Evolutionary conservation across 2,329 filamentous ascomycete genomes (phyloP), one percentile per base, ranked within the genome.

Genomic region (Pyrenophora seminiperda): DNA sequence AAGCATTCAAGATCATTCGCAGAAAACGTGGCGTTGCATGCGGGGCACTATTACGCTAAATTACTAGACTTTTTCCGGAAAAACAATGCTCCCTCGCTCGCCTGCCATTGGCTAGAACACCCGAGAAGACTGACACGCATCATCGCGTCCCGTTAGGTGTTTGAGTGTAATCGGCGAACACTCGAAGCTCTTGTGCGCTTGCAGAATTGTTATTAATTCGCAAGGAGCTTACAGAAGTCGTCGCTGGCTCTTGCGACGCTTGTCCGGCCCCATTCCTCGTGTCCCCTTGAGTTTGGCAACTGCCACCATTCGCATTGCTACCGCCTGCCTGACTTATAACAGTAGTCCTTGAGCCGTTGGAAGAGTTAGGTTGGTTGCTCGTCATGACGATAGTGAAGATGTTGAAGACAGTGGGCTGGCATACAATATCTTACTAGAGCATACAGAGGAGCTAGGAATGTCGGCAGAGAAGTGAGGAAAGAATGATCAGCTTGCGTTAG

Each of bases 31-130:
- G 39, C 11, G 27, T 20, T 39, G 37, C 37, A 41, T 41, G 39
- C 39, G 27, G 39, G 39, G 39, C 39, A 41, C 24, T 41, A 14
- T 15, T 31, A 32, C 30, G 30, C 30, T 30, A 22, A 27, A 24
- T 41, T 31, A 32, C 10, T 41, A 19, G 39, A 15, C 30, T 9
- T 32, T 32, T 41, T 13, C 17, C 17, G 17, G 39, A 41, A 32
- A 14, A 41, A 41, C 39, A 32, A 41, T 41, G 9, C 24, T 41
- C 39, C 39, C 24, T 30, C 39, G 27, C 11, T 41, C 17, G 14
- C 24, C 39, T 30, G 13, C 24, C 18, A 41, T 41, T 41, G 27
- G 39, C 39, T 41, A 41, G 39, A 32, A 41, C 14, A 18, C n/a
- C 20, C 22, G 20, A 40, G 22, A 1, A 17, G 20, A 29, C 24